Base-by-base conservation (phyloP, 257 asterid genomes). In the Solanum medicagineum region DNA sequence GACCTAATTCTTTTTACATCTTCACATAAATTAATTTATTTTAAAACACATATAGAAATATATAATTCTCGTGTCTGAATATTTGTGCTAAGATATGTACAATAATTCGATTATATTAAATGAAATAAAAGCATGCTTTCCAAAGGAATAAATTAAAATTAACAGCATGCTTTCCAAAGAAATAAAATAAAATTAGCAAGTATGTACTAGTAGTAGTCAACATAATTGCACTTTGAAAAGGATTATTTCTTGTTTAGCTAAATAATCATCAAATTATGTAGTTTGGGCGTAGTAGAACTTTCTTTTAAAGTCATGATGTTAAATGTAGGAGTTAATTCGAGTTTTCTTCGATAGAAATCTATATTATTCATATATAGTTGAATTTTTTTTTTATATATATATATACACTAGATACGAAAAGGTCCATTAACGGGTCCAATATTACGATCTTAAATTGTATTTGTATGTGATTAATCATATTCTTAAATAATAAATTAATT, bases 351-450 rank as follows among this genome's bases (percentile, higher is more conserved):
- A 5, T 36, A 36, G 42, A 36, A 4, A 1, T 4, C 6, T 36
- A 36, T 36, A 36, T 36, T 36, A 36, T 4, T 36, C 4, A 36
- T 36, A 36, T 36, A 36, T 36, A 36, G 42, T 36, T 36, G 2
- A 36, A 36, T 5, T 36, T 36, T 36, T 36, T 36, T 3, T 36
- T 0, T 36, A 3, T 32, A 0, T 32, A 32, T 32, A 32, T 32
- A 32, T 32, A 32, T 32, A 32, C 3, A 32, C 0, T 32, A 32
- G 36, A 32, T 32, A 32, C 4, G 1, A 32, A 32, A 32, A 32
- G 36, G 36, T 0, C 0, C 36, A 32, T 32, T 32, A 2, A 32
- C 4, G 36, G 36, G 4, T 0, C 0, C 1, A 0, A 32, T 32
- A 1, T 32, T 32, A 3, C 36, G 4, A 32, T 32, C 3, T 32